phyloP scores from a whole-genome alignment of 352 stramenopile genomes.

The Pythium guiyangense region DNA sequence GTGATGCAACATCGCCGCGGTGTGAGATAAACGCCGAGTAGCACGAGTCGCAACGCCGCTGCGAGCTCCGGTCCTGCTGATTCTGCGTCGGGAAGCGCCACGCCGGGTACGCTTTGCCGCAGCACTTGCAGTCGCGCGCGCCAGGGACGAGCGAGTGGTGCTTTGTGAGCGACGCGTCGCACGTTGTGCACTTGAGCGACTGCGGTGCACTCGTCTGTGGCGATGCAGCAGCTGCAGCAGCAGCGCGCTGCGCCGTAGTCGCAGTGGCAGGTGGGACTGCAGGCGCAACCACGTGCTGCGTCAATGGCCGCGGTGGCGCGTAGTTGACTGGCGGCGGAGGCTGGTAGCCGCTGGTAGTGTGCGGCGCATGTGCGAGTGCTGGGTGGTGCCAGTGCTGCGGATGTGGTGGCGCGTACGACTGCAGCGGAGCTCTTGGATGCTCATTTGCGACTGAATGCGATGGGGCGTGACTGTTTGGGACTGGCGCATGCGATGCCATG shows the following conservation, averaged over 20 bases:
- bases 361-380: not conserved
- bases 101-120: not conserved
- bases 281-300: too few species aligned
- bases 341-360: not conserved
- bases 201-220: not conserved
- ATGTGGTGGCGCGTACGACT: not conserved
- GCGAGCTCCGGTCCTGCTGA: not conserved
- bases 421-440: too few species aligned
- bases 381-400: too few species aligned
- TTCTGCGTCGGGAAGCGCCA: not conserved
- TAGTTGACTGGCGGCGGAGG: conserved; percentile 3
- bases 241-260: too few species aligned
- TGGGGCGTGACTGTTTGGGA: too few species aligned
- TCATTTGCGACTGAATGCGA: not conserved
- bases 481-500: not conserved
- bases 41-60: not conserved
- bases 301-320: not conserved
- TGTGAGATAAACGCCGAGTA: not conserved
- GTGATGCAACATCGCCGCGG: not conserved
- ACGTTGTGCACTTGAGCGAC: not conserved
- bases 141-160: too few species aligned
- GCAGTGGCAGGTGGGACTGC: too few species aligned
- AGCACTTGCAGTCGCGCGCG: not conserved
- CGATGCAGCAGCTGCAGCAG: not conserved
- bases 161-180: not conserved